phyloP scores from a whole-genome alignment of 2,329 filamentous ascomycete genomes.

The Pseudogymnoascus sp. region DNA sequence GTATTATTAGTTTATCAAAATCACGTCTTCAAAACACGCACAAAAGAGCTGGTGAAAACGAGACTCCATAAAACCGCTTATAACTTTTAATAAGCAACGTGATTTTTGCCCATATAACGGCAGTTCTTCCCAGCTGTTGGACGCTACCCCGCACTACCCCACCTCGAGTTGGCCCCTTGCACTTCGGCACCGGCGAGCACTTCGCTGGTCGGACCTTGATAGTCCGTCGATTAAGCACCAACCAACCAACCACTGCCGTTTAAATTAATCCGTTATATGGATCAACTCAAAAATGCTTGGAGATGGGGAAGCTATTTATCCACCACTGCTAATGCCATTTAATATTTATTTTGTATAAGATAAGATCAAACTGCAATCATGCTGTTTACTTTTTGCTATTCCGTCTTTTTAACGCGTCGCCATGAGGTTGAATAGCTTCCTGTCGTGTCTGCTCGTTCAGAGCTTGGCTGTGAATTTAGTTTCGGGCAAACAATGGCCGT shows the following conservation, averaged over 20 bases:
- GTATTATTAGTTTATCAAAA: background rate
- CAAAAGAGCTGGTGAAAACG: too few species aligned
- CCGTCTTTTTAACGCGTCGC: background rate
- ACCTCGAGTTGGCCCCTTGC: background rate
- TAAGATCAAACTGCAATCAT: background rate
- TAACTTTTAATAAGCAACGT: background rate
- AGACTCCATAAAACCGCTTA: background rate
- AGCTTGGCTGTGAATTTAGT: background rate
- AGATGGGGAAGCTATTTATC: slow-evolving; percentile 6
- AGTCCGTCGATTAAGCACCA: background rate
- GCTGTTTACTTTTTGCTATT: background rate
- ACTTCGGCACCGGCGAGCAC: background rate
- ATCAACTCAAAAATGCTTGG: background rate
- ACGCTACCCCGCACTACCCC: background rate
- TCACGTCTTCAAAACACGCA: too few species aligned
- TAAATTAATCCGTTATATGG: slow-evolving; percentile 8
- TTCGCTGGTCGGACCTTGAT: background rate
- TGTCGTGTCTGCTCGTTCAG: slow-evolving; percentile 2
- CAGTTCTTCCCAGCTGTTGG: background rate
- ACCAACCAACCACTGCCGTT: background rate
- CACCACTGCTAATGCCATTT: slow-evolving; percentile 2
- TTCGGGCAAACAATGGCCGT: slow-evolving; percentile 33
- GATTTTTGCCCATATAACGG: background rate
- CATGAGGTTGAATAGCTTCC: background rate
- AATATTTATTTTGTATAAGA: slow-evolving; percentile 4